These are phyloP conservation scores for Magnaporthiopsis incrustans DNA, from an alignment of 2,329 filamentous ascomycete genomes.

Conservation along the genomic window DNA sequence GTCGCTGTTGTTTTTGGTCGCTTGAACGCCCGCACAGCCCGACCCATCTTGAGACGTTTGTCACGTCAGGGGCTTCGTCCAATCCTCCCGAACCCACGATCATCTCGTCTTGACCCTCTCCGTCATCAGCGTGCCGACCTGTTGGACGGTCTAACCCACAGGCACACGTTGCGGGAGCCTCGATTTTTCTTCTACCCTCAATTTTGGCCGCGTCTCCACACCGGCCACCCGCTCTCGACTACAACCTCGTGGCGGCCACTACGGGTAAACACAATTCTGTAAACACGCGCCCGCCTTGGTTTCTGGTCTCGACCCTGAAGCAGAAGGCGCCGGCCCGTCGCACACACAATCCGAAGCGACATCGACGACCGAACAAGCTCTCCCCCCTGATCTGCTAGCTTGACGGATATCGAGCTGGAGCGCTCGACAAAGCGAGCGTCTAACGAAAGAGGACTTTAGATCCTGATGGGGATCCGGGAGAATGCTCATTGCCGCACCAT, in stretches of 20 bases:
- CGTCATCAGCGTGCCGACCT: not conserved
- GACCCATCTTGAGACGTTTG: conserved; percentile 1
- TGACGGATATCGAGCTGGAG: not conserved
- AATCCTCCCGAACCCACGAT: not conserved
- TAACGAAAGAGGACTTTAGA: not conserved
- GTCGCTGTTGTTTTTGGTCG: not conserved
- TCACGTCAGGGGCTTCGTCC: conserved; percentile 2
- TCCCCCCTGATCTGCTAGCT: not conserved
- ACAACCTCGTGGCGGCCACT: not conserved
- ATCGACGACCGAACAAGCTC: not conserved
- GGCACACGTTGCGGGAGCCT: no score
- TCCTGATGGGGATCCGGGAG: not conserved
- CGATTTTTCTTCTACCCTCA: no score
- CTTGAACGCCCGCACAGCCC: not conserved
- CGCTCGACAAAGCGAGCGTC: not conserved
- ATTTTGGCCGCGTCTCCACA: not conserved
- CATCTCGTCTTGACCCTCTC: not conserved
- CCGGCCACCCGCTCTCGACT: not conserved
- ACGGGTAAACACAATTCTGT: not conserved
- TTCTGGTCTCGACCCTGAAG: not conserved
- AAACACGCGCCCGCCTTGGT: not conserved
- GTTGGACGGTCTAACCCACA: not conserved
- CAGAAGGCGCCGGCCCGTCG: not conserved
- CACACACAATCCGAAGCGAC: not conserved
- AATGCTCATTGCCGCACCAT: conserved; percentile 10